A percentile compares a stretch with the other conserved stretches of the same genome.
Evolutionary conservation across 1,284 basidiomycete species (phyloP).

Genomic region (Agaricales sp.): DNA sequence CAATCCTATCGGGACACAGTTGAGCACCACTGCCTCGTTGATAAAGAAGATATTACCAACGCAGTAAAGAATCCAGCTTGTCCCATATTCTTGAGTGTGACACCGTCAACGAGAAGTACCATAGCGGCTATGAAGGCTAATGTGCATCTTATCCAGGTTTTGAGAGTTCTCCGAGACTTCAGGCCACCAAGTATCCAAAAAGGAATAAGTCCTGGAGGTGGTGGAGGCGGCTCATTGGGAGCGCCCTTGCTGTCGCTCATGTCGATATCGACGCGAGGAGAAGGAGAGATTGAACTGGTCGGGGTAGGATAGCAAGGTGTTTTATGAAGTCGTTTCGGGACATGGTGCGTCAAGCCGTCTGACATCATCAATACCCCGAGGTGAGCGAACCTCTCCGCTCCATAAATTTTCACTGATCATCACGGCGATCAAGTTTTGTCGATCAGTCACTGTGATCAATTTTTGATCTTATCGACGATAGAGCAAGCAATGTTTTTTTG

Average conservation of each 20-base stretch:
- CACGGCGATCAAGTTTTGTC: too few relatives aligned
- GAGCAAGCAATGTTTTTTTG: too few relatives aligned
- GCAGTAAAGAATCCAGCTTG: conserved; percentile 28
- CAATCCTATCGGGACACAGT: conserved; percentile 15
- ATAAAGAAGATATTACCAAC: conserved; percentile 15
- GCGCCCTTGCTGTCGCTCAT: background rate
- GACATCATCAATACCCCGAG: too few relatives aligned
- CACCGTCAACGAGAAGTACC: conserved; percentile 22
- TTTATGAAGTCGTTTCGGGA: too few relatives aligned
- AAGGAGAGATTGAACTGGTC: too few relatives aligned
- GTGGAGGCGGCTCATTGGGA: background rate
- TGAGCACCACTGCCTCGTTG: background rate
- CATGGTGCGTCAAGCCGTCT: too few relatives aligned
- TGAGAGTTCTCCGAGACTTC: conserved; percentile 22
- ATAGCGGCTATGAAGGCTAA: conserved; percentile 20
- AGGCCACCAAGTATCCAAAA: conserved; percentile 8
- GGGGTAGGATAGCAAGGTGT: too few relatives aligned
- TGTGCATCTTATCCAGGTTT: conserved; percentile 28
- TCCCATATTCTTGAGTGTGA: conserved; percentile 22
- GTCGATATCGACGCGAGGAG: background rate
- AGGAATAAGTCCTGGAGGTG: background rate
- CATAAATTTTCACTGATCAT: too few relatives aligned
- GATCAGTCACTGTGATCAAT: too few relatives aligned
- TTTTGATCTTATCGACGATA: too few relatives aligned
- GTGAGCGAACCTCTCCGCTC: too few relatives aligned